A percentile compares a stretch with the other conserved stretches of the same genome.
Conservation (phyloP, 805 yeast genomes). For the Tetrapisispora fleetii region DNA sequence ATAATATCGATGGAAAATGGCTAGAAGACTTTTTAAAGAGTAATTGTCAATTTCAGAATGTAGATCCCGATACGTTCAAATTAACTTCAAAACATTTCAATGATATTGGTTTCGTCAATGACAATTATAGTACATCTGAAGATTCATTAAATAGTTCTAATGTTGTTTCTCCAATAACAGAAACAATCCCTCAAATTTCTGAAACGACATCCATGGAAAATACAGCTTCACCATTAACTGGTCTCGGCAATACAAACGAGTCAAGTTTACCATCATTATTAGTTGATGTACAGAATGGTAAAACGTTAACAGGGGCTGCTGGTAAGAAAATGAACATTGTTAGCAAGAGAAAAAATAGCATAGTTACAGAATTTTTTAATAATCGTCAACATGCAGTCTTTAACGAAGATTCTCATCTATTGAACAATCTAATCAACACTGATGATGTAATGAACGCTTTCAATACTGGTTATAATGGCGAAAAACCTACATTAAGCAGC, state of each 20-base stretch:
- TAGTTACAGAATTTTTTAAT: slow-evolving; percentile 51
- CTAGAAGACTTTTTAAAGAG: slow-evolving; percentile 47
- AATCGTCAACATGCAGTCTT: slow-evolving; percentile 54
- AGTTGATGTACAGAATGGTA: no score
- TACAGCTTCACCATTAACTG: neutral
- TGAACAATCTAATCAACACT: slow-evolving; percentile 28
- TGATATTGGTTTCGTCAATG: slow-evolving; percentile 43
- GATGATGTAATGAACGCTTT: neutral
- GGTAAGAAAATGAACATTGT: neutral
- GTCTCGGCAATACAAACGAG: neutral
- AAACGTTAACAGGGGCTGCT: neutral
- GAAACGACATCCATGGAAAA: slow-evolving; percentile 1
- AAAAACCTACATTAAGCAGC: no score
- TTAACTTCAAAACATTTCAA: slow-evolving; percentile 39
- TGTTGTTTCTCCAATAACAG: neutral
- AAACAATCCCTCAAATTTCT: neutral
- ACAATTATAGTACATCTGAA: neutral
- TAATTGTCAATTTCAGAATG: slow-evolving; percentile 4
- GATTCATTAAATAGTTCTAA: neutral
- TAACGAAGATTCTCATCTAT: slow-evolving; percentile 9
- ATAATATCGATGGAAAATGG: slow-evolving; percentile 36
- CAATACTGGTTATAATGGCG: slow-evolving; percentile 11
- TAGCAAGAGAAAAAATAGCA: slow-evolving; percentile 20
- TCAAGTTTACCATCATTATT: neutral
- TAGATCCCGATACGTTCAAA: slow-evolving; percentile 30